Conservation (phyloP, 2,329 filamentous ascomycete genomes). For the Cercospora sp. region DNA sequence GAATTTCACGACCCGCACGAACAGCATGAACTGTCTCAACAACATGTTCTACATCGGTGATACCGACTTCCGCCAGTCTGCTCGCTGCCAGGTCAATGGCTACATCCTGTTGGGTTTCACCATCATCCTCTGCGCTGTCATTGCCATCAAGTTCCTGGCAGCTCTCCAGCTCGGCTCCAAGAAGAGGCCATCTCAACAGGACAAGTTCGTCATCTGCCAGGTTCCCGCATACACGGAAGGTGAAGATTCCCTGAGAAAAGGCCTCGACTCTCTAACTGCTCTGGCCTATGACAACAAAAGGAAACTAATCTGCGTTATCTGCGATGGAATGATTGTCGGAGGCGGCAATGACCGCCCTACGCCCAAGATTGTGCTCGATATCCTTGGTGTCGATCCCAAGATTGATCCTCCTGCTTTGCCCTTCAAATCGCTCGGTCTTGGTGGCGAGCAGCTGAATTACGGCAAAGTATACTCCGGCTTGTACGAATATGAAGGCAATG, state of each 20-base stretch:
- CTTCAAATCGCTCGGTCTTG: constrained; percentile 88
- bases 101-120: constrained; percentile 86
- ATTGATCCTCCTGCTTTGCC: constrained; percentile 90
- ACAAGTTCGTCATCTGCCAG: constrained; percentile 98
- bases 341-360: constrained; percentile 94
- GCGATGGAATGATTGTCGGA: constrained; percentile 95
- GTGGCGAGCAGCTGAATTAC: constrained; percentile 92
- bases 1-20: constrained; percentile 55
- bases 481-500: constrained; percentile 96
- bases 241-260: constrained; percentile 90
- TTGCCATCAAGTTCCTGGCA: constrained; percentile 84
- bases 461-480: constrained; percentile 98
- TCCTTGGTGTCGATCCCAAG: constrained; percentile 94
- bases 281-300: constrained; percentile 98
- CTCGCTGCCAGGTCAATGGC: constrained; percentile 83
- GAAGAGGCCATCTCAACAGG: constrained; percentile 81
- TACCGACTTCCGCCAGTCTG: constrained; percentile 75
- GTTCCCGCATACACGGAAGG: constrained; percentile 97
- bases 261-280: constrained; percentile 88
- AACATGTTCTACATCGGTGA: constrained; percentile 81
- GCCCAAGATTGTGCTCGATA: constrained; percentile 95
- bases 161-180: constrained; percentile 93
- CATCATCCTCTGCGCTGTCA: constrained; percentile 77
- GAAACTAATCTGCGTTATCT: constrained; percentile 94
- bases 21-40: constrained; percentile 77